phyloP scores from a whole-genome alignment of 208 protist species.

The Acanthamoeba lenticulata region DNA sequence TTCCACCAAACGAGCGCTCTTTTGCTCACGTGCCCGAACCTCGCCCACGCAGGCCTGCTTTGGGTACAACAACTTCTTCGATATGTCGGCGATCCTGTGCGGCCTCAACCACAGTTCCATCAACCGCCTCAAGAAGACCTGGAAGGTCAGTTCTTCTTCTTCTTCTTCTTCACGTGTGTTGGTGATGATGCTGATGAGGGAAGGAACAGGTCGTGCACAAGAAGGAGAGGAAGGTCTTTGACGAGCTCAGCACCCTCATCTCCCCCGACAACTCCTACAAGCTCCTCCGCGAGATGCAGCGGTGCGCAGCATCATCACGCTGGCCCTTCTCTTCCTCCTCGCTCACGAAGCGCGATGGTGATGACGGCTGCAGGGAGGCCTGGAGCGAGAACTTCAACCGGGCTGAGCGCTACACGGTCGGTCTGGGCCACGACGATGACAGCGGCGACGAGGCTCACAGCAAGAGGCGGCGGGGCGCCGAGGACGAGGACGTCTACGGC shows the following conservation, averaged over 20 bases:
- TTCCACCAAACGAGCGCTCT: not conserved
- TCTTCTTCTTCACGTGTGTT: not conserved
- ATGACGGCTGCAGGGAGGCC: not conserved
- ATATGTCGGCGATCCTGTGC: slow-evolving; percentile 62
- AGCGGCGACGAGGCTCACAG: not conserved
- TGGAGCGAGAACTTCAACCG: slow-evolving; percentile 43
- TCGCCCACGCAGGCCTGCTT: not conserved
- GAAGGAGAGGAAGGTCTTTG: slow-evolving; percentile 26
- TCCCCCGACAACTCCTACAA: slow-evolving; percentile 65
- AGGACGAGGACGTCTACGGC: not conserved
- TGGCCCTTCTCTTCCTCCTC: not conserved
- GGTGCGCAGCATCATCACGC: not conserved
- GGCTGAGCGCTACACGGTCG: not conserved
- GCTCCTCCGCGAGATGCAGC: slow-evolving; percentile 30
- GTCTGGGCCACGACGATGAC: not conserved
- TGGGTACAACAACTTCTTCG: slow-evolving; percentile 67
- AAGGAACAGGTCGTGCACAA: slow-evolving; percentile 5
- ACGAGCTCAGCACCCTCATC: slow-evolving; percentile 25
- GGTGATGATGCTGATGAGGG: too few relatives aligned
- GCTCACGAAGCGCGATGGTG: not conserved
- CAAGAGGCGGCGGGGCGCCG: not conserved
- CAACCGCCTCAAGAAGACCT: slow-evolving; percentile 3
- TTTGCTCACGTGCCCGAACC: not conserved
- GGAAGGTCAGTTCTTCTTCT: slow-evolving; percentile 23
- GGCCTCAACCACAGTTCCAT: slow-evolving; percentile 51